Evolutionary conservation across 2,329 filamentous ascomycete species (phyloP).

Genomic region (Sphaerulina vaccinii): DNA sequence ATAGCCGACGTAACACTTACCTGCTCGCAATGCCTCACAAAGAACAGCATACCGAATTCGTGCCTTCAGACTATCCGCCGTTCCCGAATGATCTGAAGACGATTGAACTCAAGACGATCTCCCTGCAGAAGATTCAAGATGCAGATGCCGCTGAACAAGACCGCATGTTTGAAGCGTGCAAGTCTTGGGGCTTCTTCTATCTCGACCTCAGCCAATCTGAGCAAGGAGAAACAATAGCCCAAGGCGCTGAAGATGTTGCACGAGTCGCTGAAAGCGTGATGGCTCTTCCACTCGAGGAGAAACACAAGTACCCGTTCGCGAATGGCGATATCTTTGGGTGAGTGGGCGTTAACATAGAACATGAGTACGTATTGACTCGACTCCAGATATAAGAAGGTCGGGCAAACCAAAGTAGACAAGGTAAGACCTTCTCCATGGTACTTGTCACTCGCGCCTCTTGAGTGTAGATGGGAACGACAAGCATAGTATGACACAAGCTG

Average conservation of each 20-base stretch:
- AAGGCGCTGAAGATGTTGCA: slow-evolving; percentile 31
- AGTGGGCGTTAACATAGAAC: neutral
- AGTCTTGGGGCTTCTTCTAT: slow-evolving; percentile 57
- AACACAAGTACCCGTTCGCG: slow-evolving; percentile 49
- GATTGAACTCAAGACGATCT: slow-evolving; percentile 39
- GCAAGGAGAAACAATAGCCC: slow-evolving; percentile 31
- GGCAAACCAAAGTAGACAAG: slow-evolving; percentile 49
- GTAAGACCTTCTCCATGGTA: neutral
- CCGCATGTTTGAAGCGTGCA: slow-evolving; percentile 44
- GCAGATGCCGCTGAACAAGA: slow-evolving; percentile 39
- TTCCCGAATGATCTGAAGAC: slow-evolving; percentile 39
- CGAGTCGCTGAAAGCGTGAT: slow-evolving; percentile 48
- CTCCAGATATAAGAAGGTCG: slow-evolving; percentile 41
- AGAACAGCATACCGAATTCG: slow-evolving; percentile 34
- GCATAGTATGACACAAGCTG: too few species aligned
- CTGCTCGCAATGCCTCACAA: slow-evolving; percentile 40
- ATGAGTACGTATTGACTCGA: neutral
- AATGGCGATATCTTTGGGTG: slow-evolving; percentile 40
- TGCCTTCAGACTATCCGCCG: slow-evolving; percentile 39
- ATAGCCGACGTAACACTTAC: too few species aligned
- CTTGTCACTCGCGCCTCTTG: too few species aligned
- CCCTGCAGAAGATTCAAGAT: slow-evolving; percentile 41
- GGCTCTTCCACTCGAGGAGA: slow-evolving; percentile 50
- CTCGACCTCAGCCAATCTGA: slow-evolving; percentile 46
- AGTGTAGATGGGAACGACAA: neutral